Evolutionary conservation across 306 rosid genomes (phyloP).

Genomic region (Senna tora): DNA sequence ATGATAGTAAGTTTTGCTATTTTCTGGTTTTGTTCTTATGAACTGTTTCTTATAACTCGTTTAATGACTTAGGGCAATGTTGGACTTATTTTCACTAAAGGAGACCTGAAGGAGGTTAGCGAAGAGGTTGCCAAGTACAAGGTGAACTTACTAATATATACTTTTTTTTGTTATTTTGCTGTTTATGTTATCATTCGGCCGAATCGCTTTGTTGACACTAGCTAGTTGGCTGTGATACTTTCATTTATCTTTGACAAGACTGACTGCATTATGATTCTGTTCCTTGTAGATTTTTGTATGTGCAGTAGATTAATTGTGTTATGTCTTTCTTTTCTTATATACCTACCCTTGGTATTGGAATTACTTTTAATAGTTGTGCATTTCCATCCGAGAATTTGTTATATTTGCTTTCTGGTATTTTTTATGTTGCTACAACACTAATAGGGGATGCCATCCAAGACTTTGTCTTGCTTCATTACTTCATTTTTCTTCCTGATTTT

Average conservation of each 20-base stretch:
- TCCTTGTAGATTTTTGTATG: too few relatives aligned
- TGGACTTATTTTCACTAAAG: slow-evolving; percentile 87
- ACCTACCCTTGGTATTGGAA: background rate
- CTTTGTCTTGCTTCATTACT: too few relatives aligned
- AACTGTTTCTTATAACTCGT: background rate
- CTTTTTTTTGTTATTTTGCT: background rate
- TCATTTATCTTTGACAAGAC: too few relatives aligned
- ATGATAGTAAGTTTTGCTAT: background rate
- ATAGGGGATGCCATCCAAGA: background rate
- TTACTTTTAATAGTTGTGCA: background rate
- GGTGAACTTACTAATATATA: slow-evolving; percentile 36
- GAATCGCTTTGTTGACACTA: background rate
- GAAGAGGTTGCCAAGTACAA: slow-evolving; percentile 96
- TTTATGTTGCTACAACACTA: background rate
- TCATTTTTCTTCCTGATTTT: background rate
- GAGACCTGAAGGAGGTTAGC: slow-evolving; percentile 92
- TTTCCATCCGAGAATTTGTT: background rate
- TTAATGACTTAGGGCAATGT: slow-evolving; percentile 66
- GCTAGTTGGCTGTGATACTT: background rate
- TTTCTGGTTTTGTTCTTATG: background rate
- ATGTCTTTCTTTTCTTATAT: background rate
- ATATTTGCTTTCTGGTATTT: background rate
- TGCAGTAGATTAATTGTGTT: background rate
- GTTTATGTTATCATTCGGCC: background rate
- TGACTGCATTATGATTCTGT: background rate